A percentile compares a stretch with the other conserved stretches of the same genome.
phyloP scores from a whole-genome alignment of 495 filamentous ascomycete species.

The Immersiella caudata region DNA sequence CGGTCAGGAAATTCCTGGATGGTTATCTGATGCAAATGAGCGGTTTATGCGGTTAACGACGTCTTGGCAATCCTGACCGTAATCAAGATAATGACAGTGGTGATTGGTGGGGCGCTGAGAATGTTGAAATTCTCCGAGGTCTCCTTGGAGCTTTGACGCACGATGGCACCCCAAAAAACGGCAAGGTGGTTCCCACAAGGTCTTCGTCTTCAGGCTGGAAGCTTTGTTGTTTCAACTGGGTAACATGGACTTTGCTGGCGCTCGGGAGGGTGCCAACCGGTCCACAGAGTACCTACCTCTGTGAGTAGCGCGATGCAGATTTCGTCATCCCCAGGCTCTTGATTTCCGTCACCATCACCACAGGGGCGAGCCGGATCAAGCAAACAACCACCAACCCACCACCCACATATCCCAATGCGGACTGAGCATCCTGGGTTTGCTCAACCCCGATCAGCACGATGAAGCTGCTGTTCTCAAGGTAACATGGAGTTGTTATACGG shows the following conservation, averaged over 20 bases:
- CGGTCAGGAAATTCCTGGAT: too few relatives aligned
- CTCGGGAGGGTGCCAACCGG: background rate
- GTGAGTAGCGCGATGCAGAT: background rate
- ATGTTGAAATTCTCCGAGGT: conserved; percentile 7
- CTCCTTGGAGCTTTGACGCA: background rate
- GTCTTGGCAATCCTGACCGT: background rate
- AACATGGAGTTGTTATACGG: background rate
- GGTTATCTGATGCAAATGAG: background rate
- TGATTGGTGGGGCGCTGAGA: background rate
- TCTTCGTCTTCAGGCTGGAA: background rate
- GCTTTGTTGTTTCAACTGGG: background rate
- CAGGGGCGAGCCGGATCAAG: background rate
- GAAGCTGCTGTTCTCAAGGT: background rate
- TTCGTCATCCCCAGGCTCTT: background rate
- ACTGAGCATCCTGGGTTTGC: background rate
- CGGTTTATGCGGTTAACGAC: background rate
- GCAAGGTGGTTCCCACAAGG: background rate
- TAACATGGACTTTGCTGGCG: background rate
- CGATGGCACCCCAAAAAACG: background rate
- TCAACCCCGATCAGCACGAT: background rate
- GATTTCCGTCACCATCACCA: background rate
- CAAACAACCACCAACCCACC: background rate
- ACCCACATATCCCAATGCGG: background rate
- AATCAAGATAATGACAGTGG: background rate
- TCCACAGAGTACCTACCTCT: too few relatives aligned